Base-by-base conservation (phyloP, 257 asterid genomes). In the Paulownia fortunei region DNA sequence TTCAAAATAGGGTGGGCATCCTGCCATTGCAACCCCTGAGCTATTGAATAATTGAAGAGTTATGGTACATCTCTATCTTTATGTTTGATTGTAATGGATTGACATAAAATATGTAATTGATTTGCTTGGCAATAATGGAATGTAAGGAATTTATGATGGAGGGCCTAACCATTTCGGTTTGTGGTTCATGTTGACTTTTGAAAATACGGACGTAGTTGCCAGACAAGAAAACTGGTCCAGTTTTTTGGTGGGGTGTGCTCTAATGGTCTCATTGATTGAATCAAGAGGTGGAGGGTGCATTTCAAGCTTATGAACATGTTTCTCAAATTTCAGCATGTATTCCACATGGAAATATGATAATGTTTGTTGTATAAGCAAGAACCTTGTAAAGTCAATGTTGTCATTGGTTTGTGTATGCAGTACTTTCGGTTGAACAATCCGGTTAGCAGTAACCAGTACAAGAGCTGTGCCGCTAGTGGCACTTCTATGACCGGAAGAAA, bases 401-500 rank as follows among this genome's bases (percentile, higher is more conserved):
- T 91, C 23, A 73, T 90, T 37, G 89, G 89, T 23, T 55, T 79
- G 42, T 63, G 16, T 83, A 8, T 74, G 85, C 85, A 91, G 97
- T 89, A 79, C 61, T 58, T 44, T 72, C 88, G 97, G 52, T 24
- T 81, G 73, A 90, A 86, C 84, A 88, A 76, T 58, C 74, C 78
- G 4, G 81, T 76, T 60, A 80, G 80, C 77, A 76, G 63, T 42
- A 89, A 85, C 79, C 23, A 0, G 74, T 94, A 88, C 84, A 88
- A 89, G 80, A 81, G 90, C 55, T 74, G 81, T 64, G 81, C 85
- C 0, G 68, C 81, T 0, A 60, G 82, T 2, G 78, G 84, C 63
- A 52, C 88, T 1, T 74, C 87, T 4, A 77, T 39, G 12, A 81
- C 84, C 1, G 97, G 94, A 2, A 96, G 98, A 4, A 96, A 86